These are phyloP conservation scores for Malus sylvestris DNA, from an alignment of 306 rosid genomes.

Conservation along the genomic window DNA sequence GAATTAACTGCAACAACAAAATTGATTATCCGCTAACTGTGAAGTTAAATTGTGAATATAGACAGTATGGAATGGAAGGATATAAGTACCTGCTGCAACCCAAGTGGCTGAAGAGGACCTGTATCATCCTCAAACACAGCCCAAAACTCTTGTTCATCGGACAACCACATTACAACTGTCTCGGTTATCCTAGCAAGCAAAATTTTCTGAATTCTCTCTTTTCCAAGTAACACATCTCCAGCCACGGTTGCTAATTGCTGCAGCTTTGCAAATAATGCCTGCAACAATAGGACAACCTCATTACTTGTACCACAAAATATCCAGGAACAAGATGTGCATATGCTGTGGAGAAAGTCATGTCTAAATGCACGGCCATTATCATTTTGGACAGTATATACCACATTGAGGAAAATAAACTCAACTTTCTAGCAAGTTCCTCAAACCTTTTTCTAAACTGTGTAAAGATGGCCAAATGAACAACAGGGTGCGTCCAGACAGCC, in stretches of 20 bases:
- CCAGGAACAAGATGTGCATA: background rate
- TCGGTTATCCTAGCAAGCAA: slow-evolving; percentile 95
- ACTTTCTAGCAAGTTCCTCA: background rate
- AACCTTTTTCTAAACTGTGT: background rate
- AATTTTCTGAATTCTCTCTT: slow-evolving; percentile 84
- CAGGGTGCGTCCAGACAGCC: no score
- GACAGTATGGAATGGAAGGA: slow-evolving; percentile 5
- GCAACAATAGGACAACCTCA: slow-evolving; percentile 26
- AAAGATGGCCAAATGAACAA: no score
- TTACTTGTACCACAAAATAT: slow-evolving; percentile 14
- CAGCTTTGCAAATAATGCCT: slow-evolving; percentile 87
- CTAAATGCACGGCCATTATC: background rate
- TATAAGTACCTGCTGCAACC: slow-evolving; percentile 78
- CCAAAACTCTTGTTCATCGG: slow-evolving; percentile 98
- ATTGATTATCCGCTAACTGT: background rate
- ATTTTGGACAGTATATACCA: no score
- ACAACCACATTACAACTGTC: slow-evolving; percentile 94
- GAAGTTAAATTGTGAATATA: background rate
- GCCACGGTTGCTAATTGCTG: slow-evolving; percentile 94
- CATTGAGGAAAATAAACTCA: no score
- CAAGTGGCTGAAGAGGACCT: slow-evolving; percentile 60
- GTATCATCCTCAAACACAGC: slow-evolving; percentile 69
- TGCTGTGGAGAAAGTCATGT: background rate
- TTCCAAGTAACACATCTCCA: slow-evolving; percentile 87
- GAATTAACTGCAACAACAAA: slow-evolving; percentile 62